phyloP scores from a whole-genome alignment of 108 stramenopile species.

The Skeletonema menzelii region DNA sequence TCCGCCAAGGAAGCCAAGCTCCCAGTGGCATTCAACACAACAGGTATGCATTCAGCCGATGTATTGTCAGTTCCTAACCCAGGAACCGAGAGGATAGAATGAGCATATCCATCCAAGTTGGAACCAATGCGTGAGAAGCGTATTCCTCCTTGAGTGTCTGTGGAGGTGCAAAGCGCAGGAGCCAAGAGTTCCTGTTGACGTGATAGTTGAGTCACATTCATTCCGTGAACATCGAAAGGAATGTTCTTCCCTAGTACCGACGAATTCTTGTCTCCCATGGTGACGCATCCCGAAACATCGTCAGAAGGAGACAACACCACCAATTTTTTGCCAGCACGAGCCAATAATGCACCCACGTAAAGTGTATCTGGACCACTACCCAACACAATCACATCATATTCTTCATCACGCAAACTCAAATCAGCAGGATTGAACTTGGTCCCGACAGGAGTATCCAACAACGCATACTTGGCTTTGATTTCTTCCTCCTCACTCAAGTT shows the following conservation, averaged over 20 bases:
- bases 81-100: conserved; percentile 79
- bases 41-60: conserved; percentile 38
- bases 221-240: conserved; percentile 74
- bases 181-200: conserved; percentile 70
- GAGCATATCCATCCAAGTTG: conserved; percentile 70
- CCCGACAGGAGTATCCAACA: conserved; percentile 67
- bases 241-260: conserved; percentile 32
- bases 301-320: conserved; percentile 57
- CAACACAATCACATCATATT: conserved; percentile 77
- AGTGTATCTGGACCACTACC: conserved; percentile 77
- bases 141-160: conserved; percentile 82
- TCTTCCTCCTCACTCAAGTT: conserved; percentile 33
- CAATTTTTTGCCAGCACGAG: conserved; percentile 79
- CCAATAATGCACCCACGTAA: conserved; percentile 74
- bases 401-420: conserved; percentile 44
- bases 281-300: conserved; percentile 79
- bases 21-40: conserved; percentile 65
- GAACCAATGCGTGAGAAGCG: conserved; percentile 82
- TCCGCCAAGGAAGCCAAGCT: conserved; percentile 49
- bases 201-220: conserved; percentile 55
- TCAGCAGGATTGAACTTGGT: conserved; percentile 49
- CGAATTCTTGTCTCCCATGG: conserved; percentile 22
- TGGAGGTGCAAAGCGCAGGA: conserved; percentile 68
- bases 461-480: conserved; percentile 42
- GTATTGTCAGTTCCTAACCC: conserved; percentile 67